These are phyloP conservation scores for Trichophyton schoenleinii DNA, from an alignment of 2,329 filamentous ascomycete genomes.

Conservation along the genomic window DNA sequence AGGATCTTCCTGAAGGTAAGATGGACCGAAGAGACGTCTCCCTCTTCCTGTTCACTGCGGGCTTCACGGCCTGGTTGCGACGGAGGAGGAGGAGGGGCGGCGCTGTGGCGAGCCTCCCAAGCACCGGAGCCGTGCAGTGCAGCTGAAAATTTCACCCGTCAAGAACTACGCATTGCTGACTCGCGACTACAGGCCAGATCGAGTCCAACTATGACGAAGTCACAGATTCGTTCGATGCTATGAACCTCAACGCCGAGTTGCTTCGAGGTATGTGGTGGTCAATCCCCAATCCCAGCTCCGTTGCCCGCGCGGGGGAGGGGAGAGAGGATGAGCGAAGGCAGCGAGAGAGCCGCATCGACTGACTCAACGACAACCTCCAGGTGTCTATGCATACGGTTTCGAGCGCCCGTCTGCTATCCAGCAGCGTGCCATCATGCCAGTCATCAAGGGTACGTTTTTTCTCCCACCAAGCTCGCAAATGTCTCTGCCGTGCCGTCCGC, in stretches of 20 bases:
- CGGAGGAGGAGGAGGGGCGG: background rate
- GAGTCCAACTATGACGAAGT: conserved; percentile 99
- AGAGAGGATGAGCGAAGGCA: background rate
- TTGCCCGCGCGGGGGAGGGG: background rate
- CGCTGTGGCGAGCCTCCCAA: background rate
- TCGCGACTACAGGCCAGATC: conserved; percentile 65
- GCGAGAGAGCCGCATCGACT: conserved; percentile 13
- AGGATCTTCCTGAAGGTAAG: conserved; percentile 92
- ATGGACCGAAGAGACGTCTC: too few relatives aligned
- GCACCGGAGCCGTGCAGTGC: background rate
- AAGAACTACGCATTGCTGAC: conserved; percentile 6
- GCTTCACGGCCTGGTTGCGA: background rate
- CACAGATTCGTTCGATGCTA: conserved; percentile 96
- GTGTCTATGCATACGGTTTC: conserved; percentile 99
- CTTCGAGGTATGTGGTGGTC: conserved; percentile 60
- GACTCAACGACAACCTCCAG: conserved; percentile 29
- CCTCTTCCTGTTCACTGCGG: conserved; percentile 19
- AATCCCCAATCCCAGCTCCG: too few relatives aligned
- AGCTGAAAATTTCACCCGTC: background rate
- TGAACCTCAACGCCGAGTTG: conserved; percentile 93
- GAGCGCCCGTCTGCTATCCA: conserved; percentile 99
- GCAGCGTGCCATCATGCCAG: conserved; percentile 99
- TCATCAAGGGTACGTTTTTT: conserved; percentile 77
- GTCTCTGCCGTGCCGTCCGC: background rate
- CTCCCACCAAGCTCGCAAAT: background rate